Evolutionary conservation across 225 moss, liverwort and hornwort species (phyloP).

Genomic region (Marchantia paleacea): DNA sequence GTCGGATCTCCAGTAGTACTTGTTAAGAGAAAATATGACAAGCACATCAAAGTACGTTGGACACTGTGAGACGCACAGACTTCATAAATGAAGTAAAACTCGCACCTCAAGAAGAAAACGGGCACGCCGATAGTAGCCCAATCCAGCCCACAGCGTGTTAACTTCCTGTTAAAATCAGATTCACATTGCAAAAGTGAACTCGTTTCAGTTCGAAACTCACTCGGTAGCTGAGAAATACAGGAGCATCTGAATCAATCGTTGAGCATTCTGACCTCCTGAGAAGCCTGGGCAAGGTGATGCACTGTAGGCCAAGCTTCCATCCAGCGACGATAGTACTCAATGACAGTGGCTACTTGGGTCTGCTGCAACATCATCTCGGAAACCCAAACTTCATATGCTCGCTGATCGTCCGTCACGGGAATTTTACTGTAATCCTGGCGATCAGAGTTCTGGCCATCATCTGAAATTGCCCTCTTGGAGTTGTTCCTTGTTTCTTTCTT

Average conservation of each 20-base stretch:
- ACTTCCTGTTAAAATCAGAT: slow-evolving; percentile 58
- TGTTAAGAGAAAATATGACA: no score
- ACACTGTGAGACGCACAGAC: no score
- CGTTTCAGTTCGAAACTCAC: neutral
- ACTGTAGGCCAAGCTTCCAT: slow-evolving; percentile 84
- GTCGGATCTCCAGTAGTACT: no score
- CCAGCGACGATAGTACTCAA: slow-evolving; percentile 83
- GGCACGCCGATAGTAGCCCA: slow-evolving; percentile 95
- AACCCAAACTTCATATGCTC: slow-evolving; percentile 97
- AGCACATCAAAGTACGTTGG: no score
- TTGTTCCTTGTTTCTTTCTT: neutral
- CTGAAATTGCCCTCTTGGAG: neutral
- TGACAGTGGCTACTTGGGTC: slow-evolving; percentile 85
- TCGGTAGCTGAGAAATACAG: slow-evolving; percentile 13
- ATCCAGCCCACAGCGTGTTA: slow-evolving; percentile 87
- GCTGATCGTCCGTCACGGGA: slow-evolving; percentile 30
- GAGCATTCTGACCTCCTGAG: slow-evolving; percentile 62
- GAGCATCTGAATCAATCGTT: neutral
- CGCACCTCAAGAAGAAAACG: slow-evolving; percentile 89
- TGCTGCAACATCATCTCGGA: slow-evolving; percentile 99
- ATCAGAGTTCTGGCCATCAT: neutral
- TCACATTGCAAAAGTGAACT: neutral
- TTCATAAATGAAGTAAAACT: neutral
- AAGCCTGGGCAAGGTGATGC: slow-evolving; percentile 73
- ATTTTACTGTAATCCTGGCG: neutral